phyloP scores from a whole-genome alignment of 768 basidiomycete genomes.

The Gloeophyllum trabeum region DNA sequence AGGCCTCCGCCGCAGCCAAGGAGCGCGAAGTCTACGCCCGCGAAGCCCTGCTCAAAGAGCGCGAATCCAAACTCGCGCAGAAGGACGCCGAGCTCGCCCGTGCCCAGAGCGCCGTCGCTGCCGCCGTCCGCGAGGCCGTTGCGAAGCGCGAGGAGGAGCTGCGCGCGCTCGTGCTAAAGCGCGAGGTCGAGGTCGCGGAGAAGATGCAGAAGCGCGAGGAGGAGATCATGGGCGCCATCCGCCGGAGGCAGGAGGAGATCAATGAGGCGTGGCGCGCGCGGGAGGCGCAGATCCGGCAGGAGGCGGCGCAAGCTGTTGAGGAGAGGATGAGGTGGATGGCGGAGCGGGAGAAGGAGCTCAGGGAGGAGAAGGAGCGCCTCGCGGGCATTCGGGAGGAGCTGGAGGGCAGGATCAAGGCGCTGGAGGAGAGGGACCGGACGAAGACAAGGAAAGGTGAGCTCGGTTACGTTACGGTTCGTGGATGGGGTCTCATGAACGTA shows the following conservation, averaged over 20 bases:
- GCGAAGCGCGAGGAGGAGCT: conserved; percentile 58
- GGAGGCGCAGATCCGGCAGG: conserved; percentile 38
- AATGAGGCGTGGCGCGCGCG: conserved; percentile 43
- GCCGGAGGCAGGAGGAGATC: conserved; percentile 51
- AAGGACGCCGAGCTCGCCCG: conserved; percentile 51
- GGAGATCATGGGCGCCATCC: conserved; percentile 60
- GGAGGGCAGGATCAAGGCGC: conserved; percentile 34
- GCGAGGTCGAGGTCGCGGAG: conserved; percentile 59
- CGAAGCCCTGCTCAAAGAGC: conserved; percentile 42
- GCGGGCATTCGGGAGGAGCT: conserved; percentile 34
- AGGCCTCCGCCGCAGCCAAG: conserved; percentile 36
- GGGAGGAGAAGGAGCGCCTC: conserved; percentile 36
- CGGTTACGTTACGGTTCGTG: not conserved
- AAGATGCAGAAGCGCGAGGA: conserved; percentile 59
- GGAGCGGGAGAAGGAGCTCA: conserved; percentile 41
- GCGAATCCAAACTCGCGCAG: conserved; percentile 39
- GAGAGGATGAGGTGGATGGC: conserved; percentile 36
- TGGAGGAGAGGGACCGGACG: conserved; percentile 25
- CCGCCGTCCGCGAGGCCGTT: conserved; percentile 42
- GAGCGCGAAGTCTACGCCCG: conserved; percentile 56
- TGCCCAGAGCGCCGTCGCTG: conserved; percentile 24
- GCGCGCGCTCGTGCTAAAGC: conserved; percentile 46
- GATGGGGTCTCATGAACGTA: too few species aligned
- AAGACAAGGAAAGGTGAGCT: conserved; percentile 14
- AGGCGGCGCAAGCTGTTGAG: conserved; percentile 27